Base-by-base conservation (phyloP, 176 grass and related monocot genomes). In the Carex kokanica region DNA sequence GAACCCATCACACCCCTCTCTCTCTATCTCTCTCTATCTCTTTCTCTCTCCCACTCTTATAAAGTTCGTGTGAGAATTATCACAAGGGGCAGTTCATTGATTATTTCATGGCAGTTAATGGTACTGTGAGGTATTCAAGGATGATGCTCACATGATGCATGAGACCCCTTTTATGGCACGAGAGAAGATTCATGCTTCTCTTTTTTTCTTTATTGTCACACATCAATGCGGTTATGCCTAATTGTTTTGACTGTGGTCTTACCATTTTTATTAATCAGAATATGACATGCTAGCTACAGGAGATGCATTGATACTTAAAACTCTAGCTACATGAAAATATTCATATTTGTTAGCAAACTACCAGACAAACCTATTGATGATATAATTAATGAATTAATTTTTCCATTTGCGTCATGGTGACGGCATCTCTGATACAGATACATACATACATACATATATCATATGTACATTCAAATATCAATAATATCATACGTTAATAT, bases 31-130 rank as follows among this genome's bases (percentile, higher is more conserved):
- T 80, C 31, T 60, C 16, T 57, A 16, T 62, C 17, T 79, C 31
- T 60, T 17, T 57, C 29, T 62, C 17, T 79, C 45, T 57, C 74
- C 34, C 74, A 40, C 51, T 7, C 23, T 25, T 27, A 47, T 51
- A 51, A 82, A 43, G 60, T 65, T 82, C 80, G 59, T 82, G 60
- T 68, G 80, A 82, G 80, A 82, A 82, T 82, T 63, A 82, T 82
- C 74, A 81, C 87, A 88, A 88, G 82, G 63, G 78, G 64, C 82
- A 88, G 82, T 81, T 81, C 87, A 80, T 88, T 65, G 80, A 82
- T 82, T 67, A 80, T 85, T 84, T 80, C 83, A 81, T 72, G 87
- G 82, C n/a, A 88, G 75, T 88, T 88, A 88, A 88, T 88, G 86
- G 57, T 79, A 77, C 83, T 82, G 80, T 9, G 61, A 88, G 81